Conservation (phyloP, 1,284 basidiomycete genomes). For the Apiotrichum siamense region DNA sequence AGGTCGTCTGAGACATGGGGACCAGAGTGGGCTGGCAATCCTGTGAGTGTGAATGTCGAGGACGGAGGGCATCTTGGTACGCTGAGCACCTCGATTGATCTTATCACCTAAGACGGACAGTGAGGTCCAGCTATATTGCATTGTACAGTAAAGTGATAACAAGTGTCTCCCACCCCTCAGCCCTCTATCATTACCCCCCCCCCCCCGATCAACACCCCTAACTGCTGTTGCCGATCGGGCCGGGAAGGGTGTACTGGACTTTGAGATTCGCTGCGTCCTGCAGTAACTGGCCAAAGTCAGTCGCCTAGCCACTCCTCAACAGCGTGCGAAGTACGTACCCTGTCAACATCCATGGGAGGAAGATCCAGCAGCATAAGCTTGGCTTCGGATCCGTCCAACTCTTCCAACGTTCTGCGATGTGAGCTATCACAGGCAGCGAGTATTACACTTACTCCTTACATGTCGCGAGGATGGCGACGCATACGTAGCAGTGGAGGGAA, state of each 20-base stretch:
- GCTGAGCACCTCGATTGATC: no score
- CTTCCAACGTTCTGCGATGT: constrained; percentile 30
- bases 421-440: not conserved
- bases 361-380: constrained; percentile 44
- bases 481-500: constrained; percentile 43
- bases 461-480: constrained; percentile 41
- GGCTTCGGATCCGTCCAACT: constrained; percentile 42
- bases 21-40: no score
- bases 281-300: constrained; percentile 20
- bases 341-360: constrained; percentile 43
- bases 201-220: no score
- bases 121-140: not conserved
- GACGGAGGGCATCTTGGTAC: no score
- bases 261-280: constrained; percentile 41
- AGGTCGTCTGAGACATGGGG: no score
- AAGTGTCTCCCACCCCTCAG: not conserved
- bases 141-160: not conserved
- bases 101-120: not conserved
- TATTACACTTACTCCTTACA: constrained; percentile 39
- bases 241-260: constrained; percentile 30
- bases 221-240: constrained; percentile 23
- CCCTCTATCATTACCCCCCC: not conserved
- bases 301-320: not conserved
- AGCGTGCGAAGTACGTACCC: constrained; percentile 21
- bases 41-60: no score